Conservation (phyloP, 306 rosid species). For the Cotoneaster glaucophyllus region DNA sequence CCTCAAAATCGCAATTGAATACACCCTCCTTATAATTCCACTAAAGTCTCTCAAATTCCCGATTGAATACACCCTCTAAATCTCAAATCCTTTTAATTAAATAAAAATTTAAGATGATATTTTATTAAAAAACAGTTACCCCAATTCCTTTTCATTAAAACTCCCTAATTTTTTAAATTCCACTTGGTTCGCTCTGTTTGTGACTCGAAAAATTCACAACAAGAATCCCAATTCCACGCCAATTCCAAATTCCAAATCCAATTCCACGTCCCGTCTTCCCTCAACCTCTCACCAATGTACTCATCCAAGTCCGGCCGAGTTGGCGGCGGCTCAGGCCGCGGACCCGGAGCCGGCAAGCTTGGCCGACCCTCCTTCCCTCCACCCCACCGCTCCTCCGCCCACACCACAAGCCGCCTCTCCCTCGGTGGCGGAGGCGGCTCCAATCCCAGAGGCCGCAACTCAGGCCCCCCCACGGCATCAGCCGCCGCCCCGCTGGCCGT, state of each 20-base stretch:
- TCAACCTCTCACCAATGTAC: conserved; percentile 42
- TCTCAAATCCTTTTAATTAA: too few species aligned
- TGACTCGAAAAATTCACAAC: not conserved
- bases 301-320: conserved; percentile 76
- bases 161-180: too few species aligned
- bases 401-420: conserved; percentile 46
- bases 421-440: conserved; percentile 31
- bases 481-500: conserved; percentile 32
- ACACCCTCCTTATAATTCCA: too few species aligned
- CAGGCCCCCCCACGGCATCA: conserved; percentile 22
- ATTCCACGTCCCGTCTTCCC: not conserved
- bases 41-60: too few species aligned
- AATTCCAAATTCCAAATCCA: not conserved
- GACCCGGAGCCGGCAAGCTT: conserved; percentile 48
- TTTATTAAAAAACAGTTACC: too few species aligned
- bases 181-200: not conserved
- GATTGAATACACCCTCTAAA: too few species aligned
- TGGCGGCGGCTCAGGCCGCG: conserved; percentile 38
- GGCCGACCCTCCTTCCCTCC: conserved; percentile 50
- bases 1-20: too few species aligned
- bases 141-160: too few species aligned
- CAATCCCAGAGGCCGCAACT: conserved; percentile 31
- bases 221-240: conserved; percentile 5
- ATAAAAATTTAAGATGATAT: too few species aligned
- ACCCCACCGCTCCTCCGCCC: conserved; percentile 38